A percentile compares a stretch with the other conserved stretches of the same genome.
Evolutionary conservation across 2,329 filamentous ascomycete species (phyloP).

Genomic region (Exophiala phaeomuriformis): DNA sequence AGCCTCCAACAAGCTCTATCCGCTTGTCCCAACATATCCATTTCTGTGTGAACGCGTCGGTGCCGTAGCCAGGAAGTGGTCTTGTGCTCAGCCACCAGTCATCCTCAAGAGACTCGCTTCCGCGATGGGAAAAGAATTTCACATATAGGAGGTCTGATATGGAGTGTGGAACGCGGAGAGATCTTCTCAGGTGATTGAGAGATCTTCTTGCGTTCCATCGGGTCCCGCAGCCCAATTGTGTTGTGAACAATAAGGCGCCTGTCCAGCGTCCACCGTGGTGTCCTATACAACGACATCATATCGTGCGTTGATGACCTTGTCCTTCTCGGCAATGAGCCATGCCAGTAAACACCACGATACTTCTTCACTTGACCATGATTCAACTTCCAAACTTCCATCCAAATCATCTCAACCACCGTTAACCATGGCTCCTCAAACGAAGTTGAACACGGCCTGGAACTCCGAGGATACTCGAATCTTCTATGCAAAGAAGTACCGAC

Average conservation of each 20-base stretch:
- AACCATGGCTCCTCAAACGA: conserved; percentile 15
- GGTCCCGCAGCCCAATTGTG: conserved; percentile 39
- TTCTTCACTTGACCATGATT: conserved; percentile 35
- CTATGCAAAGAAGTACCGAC: conserved; percentile 41
- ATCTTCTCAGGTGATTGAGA: conserved; percentile 43
- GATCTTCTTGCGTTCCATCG: conserved; percentile 48
- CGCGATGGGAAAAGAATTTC: conserved; percentile 6
- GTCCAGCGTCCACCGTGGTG: not conserved
- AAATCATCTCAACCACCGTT: conserved; percentile 30
- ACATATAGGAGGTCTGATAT: conserved; percentile 28
- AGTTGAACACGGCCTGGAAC: conserved; percentile 18
- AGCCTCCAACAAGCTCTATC: conserved; percentile 4
- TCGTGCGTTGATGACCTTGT: conserved; percentile 2
- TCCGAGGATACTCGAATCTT: conserved; percentile 35
- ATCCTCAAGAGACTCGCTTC: conserved; percentile 5
- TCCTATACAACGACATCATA: conserved; percentile 1
- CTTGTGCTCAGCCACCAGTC: conserved; percentile 16
- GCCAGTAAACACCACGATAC: conserved; percentile 20
- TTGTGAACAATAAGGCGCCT: conserved; percentile 4
- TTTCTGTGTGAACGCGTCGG: conserved; percentile 14
- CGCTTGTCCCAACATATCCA: conserved; percentile 7
- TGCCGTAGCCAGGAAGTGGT: conserved; percentile 20
- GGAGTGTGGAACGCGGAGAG: conserved; percentile 45
- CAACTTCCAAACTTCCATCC: conserved; percentile 32
- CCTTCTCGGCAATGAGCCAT: conserved; percentile 25